A percentile compares a stretch with the other conserved stretches of the same genome.
Conservation (phyloP, 1,284 basidiomycete species). For the Afroboletus lepidellus region DNA sequence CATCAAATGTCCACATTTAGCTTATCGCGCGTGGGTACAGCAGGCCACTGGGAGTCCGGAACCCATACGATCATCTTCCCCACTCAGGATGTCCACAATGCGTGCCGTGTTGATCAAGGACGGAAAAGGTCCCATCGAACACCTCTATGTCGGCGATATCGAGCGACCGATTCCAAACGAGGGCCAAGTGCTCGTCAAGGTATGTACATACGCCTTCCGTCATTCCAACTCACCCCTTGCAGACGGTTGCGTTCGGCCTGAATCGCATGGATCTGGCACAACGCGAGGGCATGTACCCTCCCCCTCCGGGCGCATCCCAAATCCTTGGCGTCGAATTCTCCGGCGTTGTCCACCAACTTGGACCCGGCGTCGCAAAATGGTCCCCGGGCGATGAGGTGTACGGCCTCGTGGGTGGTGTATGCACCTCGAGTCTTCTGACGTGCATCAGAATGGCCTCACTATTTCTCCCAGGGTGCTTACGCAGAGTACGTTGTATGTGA, state of each 20-base stretch:
- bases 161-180: constrained; percentile 56
- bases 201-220: constrained; percentile 27
- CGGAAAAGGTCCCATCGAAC: constrained; percentile 74
- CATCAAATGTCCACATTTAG: not conserved
- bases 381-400: constrained; percentile 83
- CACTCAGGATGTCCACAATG: constrained; percentile 49
- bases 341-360: constrained; percentile 65
- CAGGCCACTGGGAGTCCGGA: not conserved
- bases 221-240: constrained; percentile 3
- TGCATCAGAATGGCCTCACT: constrained; percentile 10
- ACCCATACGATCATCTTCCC: not conserved
- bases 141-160: constrained; percentile 77
- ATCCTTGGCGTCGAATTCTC: constrained; percentile 94
- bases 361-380: constrained; percentile 55
- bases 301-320: constrained; percentile 72
- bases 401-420: constrained; percentile 71
- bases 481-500: constrained; percentile 82
- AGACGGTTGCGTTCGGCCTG: constrained; percentile 81
- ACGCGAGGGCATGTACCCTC: constrained; percentile 74
- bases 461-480: constrained; percentile 72
- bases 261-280: constrained; percentile 89
- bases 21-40: not conserved
- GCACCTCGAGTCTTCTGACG: constrained; percentile 21
- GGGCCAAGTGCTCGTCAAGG: constrained; percentile 78
- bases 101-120: constrained; percentile 82